Evolutionary conservation across 768 basidiomycete genomes (phyloP), one percentile per base, ranked within the genome.

Genomic region (Hypholoma sublateritium): DNA sequence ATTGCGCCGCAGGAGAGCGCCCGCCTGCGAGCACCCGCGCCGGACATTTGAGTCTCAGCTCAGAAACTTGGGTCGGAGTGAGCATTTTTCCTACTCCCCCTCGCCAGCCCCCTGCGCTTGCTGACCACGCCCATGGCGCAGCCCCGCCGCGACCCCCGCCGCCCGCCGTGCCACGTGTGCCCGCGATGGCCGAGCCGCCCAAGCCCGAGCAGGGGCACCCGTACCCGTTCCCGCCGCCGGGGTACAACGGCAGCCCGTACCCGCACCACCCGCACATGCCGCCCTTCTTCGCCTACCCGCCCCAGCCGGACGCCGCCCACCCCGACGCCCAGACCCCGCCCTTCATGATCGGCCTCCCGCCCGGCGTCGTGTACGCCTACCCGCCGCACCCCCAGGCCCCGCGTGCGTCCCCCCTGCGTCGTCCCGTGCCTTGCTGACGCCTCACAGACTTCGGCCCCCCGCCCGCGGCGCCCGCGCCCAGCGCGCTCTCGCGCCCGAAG

Each of bases 401-500:
- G 67, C 65, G 77, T 78, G 62, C 49, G 67, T 65, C 43, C 5
- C 28, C 28, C 55, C 34, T 36, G n/a, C 21, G 48, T 36, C 14
- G 59, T 25, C 36, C n/a, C 55, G 17, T 42, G 16, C 43, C 53
- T 51, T 58, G 49, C 59, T 58, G 47, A 59, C 46, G 60, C 57
- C 57, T 63, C 60, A 60, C 62, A 67, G 66, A 59, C 11, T 67
- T 65, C 53, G 50, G 54, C 13, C 60, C 70, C 28, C 66, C 69
- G 2, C 64, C 67, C 55, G 62, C 66, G 37, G 63, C 57, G 37
- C 62, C 68, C 21, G 35, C 70, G 17, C 65, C 72, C 4, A 50
- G 70, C 3, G 67, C 72, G 0, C 45, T 69, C 39, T 55, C 67
- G 7, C 73, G 85, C 58, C 83, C 88, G 2, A 93, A 93, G 72